phyloP scores from a whole-genome alignment of 2,329 filamentous ascomycete genomes.

The Parasarocladium wereldwijsianum region DNA sequence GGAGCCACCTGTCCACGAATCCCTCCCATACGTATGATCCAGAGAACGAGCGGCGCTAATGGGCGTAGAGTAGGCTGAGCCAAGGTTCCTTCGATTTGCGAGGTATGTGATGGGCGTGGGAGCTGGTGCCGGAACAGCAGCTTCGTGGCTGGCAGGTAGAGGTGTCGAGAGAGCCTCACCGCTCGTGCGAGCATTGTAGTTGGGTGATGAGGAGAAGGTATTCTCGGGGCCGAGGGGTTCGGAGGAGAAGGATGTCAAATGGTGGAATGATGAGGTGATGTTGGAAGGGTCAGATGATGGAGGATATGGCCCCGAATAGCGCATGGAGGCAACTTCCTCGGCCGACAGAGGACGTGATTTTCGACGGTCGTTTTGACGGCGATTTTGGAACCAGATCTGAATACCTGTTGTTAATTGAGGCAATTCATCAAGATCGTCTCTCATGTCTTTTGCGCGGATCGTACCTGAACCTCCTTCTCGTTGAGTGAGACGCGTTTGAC shows the following conservation, averaged over 20 bases:
- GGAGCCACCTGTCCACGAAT: constrained; percentile 1
- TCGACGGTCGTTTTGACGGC: constrained; percentile 80
- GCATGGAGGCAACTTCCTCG: constrained; percentile 54
- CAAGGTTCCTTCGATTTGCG: constrained; percentile 41
- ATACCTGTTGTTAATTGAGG: no score
- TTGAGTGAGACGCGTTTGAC: constrained; percentile 75
- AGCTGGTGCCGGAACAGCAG: background rate
- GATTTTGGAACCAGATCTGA: constrained; percentile 98
- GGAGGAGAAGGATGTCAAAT: no score
- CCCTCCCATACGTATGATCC: no score
- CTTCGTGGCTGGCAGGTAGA: background rate
- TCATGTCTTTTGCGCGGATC: no score
- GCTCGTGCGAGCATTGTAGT: background rate
- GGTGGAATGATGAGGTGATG: no score
- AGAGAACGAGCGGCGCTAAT: constrained; percentile 18
- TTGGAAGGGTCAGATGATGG: constrained; percentile 35
- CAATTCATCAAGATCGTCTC: no score
- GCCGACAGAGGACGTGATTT: constrained; percentile 73
- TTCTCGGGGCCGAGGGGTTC: background rate
- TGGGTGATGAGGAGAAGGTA: constrained; percentile 2
- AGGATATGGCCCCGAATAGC: constrained; percentile 38
- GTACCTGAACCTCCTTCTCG: constrained; percentile 92
- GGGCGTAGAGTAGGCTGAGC: constrained; percentile 21
- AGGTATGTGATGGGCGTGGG: constrained; percentile 30
- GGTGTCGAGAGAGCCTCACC: background rate